These are phyloP conservation scores for Hypoxylon rubiginosum DNA, from an alignment of 2,329 filamentous ascomycete genomes.

Conservation along the genomic window DNA sequence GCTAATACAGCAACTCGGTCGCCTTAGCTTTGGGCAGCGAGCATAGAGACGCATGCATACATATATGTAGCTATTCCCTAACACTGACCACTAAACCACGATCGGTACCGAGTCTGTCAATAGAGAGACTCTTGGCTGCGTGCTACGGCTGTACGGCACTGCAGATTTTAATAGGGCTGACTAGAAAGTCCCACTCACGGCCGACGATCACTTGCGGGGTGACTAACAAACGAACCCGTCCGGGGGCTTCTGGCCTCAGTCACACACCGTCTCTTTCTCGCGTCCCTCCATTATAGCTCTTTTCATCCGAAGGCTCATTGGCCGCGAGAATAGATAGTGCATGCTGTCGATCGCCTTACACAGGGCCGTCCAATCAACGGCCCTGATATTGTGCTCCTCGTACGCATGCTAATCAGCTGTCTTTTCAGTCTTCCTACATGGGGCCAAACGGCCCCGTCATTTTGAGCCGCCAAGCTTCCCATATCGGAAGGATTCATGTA, in stretches of 20 bases:
- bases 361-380: constrained; percentile 30
- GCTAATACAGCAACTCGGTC: not conserved
- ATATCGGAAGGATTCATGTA: constrained; percentile 24
- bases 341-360: constrained; percentile 32
- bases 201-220: constrained; percentile 37
- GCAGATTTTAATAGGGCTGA: constrained; percentile 41
- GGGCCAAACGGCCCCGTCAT: constrained; percentile 36
- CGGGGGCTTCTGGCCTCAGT: constrained; percentile 26
- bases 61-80: constrained; percentile 8
- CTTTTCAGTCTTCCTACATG: constrained; percentile 1
- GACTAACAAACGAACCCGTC: constrained; percentile 32
- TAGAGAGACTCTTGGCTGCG: constrained; percentile 33
- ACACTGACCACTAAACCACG: constrained; percentile 19
- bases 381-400: constrained; percentile 29
- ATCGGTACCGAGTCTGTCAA: constrained; percentile 30
- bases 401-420: constrained; percentile 39
- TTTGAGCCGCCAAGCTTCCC: constrained; percentile 40
- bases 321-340: constrained; percentile 4
- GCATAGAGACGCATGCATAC: constrained; percentile 1
- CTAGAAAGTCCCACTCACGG: constrained; percentile 28
- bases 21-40: constrained; percentile 25
- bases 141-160: constrained; percentile 31
- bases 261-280: constrained; percentile 37
- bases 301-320: not conserved
- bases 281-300: constrained; percentile 20